Evolutionary conservation across 441 rosid species (phyloP), one percentile per base, ranked within the genome.

Genomic region (Macaranga tanarius): DNA sequence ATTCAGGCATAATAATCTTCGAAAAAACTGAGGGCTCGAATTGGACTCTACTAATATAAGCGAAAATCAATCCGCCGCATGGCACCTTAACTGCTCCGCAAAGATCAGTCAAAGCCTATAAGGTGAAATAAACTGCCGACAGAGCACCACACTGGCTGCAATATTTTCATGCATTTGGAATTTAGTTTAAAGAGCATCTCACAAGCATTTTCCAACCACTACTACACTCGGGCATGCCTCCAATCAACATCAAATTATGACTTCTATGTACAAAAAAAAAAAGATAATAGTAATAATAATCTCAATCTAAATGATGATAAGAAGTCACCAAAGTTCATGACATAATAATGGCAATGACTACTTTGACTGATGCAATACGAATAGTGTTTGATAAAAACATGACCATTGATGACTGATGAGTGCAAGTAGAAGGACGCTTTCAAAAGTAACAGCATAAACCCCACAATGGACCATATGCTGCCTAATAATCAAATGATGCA

Each of bases 171-270:
- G 67, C 65, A 12, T 73, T 81, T 84, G 82, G 84, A 79, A 31
- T 67, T 71, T 73, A 73, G 81, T 51, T 70, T 5, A 62, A 42
- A 70, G 16, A 17, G 83, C 74, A 77, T 78, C 85, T 74, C 16
- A 2, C 23, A 54, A 60, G 51, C 52, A 45, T 31, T 62, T 52
- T 25, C 65, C 56, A 67, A 60, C 81, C 70, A 72, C 70, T 13
- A 64, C 74, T 66, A 63, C 70, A 48, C 60, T 62, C 15, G 8
- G 8, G 26, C 20, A 17, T 48, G 19, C 66, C 58, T 74, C 58
- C 72, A 60, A 20, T 59, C 75, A 22, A 31, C 70, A 71, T 47
- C 62, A 48, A 9, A 54, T 42, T 12, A 40, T 4, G 60, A 23
- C 31, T 42, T 52, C 26, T 20, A 19, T 19, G 8, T 0, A 38